phyloP scores from a whole-genome alignment of 768 basidiomycete genomes.

The Porpolomopsis calyptriformis region DNA sequence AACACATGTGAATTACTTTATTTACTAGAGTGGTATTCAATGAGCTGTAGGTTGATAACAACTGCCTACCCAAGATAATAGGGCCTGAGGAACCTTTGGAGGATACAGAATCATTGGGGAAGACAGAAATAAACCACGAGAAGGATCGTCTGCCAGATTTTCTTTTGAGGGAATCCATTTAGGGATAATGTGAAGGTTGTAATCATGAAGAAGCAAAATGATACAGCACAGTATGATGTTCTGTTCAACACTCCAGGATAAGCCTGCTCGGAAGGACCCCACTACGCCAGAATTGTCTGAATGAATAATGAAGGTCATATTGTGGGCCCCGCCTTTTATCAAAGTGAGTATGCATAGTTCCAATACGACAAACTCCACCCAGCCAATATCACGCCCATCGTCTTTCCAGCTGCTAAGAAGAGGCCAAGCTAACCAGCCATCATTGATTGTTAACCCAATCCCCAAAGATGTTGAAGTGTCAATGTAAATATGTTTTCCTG shows the following conservation, averaged over 20 bases:
- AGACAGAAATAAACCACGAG: slow-evolving; percentile 5
- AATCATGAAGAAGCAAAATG: slow-evolving; percentile 13
- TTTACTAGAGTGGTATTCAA: too few species aligned
- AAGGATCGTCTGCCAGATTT: slow-evolving; percentile 17
- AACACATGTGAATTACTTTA: too few species aligned
- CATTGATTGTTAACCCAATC: slow-evolving; percentile 16
- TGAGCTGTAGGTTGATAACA: not conserved
- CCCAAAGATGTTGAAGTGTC: slow-evolving; percentile 27
- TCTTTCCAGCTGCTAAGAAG: slow-evolving; percentile 13
- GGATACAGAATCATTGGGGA: too few species aligned
- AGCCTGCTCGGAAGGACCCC: slow-evolving; percentile 21
- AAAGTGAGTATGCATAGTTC: slow-evolving; percentile 15
- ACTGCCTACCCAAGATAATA: not conserved
- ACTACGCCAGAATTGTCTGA: slow-evolving; percentile 24
- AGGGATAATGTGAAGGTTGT: slow-evolving; percentile 19
- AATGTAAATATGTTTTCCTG: slow-evolving; percentile 26
- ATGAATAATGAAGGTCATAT: slow-evolving; percentile 15
- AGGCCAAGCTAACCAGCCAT: slow-evolving; percentile 17
- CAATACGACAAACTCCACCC: slow-evolving; percentile 21
- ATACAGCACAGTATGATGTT: slow-evolving; percentile 21
- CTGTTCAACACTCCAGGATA: slow-evolving; percentile 20
- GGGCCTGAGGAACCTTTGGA: not conserved
- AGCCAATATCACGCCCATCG: slow-evolving; percentile 19
- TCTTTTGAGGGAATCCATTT: slow-evolving; percentile 17
- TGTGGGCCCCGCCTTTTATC: slow-evolving; percentile 1